Evolutionary conservation across 306 rosid genomes (phyloP).

Genomic region (Dalbergia oliveri): DNA sequence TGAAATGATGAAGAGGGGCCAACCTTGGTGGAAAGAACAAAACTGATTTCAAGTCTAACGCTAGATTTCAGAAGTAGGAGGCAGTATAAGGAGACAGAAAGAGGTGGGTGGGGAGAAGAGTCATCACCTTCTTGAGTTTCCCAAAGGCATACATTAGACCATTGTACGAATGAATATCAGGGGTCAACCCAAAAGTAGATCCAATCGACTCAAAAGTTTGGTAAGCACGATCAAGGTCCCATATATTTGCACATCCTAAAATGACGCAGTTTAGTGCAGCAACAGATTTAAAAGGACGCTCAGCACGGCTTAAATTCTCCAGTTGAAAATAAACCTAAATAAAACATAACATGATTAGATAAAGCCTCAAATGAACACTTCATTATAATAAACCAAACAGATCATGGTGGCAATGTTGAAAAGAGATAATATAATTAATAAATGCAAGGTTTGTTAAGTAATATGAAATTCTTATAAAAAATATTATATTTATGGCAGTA

Average conservation of each 20-base stretch:
- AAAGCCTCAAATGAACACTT: constrained; percentile 17
- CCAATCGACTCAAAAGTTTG: constrained; percentile 94
- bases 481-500: background rate
- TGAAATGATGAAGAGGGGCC: background rate
- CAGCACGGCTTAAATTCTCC: constrained; percentile 79
- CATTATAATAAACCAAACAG: constrained; percentile 11
- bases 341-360: constrained; percentile 46
- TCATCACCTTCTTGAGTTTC: constrained; percentile 83
- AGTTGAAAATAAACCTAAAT: constrained; percentile 92
- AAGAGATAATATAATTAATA: background rate
- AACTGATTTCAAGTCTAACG: constrained; percentile 20
- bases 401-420: constrained; percentile 18
- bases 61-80: constrained; percentile 14
- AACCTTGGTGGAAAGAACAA: constrained; percentile 7
- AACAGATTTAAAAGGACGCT: constrained; percentile 87
- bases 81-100: background rate
- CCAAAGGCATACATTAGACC: constrained; percentile 88
- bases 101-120: constrained; percentile 7
- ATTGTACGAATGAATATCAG: constrained; percentile 92
- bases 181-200: constrained; percentile 80
- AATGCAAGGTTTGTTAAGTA: constrained; percentile 17
- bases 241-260: constrained; percentile 92
- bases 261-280: constrained; percentile 88
- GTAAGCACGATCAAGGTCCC: constrained; percentile 98
- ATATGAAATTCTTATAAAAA: constrained; percentile 1